Evolutionary conservation across 768 basidiomycete genomes (phyloP).

Genomic region (Naganishia kalamii): DNA sequence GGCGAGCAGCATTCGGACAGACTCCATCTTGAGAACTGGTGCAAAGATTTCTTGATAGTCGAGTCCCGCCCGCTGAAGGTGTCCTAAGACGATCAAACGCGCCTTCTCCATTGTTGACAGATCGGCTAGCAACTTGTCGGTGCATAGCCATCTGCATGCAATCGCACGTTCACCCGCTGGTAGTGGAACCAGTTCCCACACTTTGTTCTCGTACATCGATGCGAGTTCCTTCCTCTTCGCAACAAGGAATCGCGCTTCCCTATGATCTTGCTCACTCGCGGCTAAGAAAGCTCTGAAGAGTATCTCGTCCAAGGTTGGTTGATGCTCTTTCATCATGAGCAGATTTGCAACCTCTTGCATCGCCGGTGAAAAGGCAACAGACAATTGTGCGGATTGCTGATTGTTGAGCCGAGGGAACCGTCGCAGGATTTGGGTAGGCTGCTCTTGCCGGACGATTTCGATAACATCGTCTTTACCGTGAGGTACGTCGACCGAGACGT

Average conservation of each 20-base stretch:
- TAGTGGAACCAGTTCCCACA: constrained; percentile 37
- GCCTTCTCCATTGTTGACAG: too few species aligned
- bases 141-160: too few species aligned
- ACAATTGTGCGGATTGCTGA: too few species aligned
- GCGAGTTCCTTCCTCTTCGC: background rate
- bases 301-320: background rate
- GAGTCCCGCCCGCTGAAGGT: too few species aligned
- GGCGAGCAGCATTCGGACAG: too few species aligned
- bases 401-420: too few species aligned
- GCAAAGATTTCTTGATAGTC: too few species aligned
- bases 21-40: too few species aligned
- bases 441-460: too few species aligned
- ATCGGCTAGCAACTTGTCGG: too few species aligned
- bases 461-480: background rate
- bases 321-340: background rate
- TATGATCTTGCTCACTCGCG: background rate
- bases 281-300: background rate
- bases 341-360: background rate
- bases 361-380: background rate
- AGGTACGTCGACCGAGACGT: background rate
- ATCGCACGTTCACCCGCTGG: constrained; percentile 44
- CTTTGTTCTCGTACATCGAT: constrained; percentile 31
- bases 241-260: background rate
- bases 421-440: too few species aligned
- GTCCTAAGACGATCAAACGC: too few species aligned